phyloP scores from a whole-genome alignment of 306 rosid genomes.

The Echinosophora koreensis region DNA sequence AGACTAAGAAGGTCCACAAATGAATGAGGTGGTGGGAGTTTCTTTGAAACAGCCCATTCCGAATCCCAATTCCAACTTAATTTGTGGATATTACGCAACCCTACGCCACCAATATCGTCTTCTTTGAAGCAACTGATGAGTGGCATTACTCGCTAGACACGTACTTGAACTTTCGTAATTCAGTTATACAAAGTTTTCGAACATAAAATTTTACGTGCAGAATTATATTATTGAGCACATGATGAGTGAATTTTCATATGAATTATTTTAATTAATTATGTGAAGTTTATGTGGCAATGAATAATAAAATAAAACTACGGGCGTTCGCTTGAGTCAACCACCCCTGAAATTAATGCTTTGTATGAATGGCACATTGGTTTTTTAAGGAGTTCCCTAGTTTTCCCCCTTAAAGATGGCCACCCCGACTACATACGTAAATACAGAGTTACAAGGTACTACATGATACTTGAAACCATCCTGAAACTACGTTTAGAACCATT shows the following conservation, averaged over 20 bases:
- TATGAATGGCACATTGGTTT: no score
- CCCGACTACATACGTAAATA: no score
- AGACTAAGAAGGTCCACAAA: background rate
- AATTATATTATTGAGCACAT: background rate
- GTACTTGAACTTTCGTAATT: background rate
- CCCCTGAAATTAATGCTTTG: no score
- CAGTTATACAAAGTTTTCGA: background rate
- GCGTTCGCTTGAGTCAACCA: no score
- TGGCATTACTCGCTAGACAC: background rate
- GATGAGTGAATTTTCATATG: background rate
- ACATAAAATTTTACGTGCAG: background rate
- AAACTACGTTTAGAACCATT: no score
- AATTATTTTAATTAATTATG: no score
- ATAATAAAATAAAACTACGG: no score
- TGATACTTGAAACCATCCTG: no score
- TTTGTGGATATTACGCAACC: background rate
- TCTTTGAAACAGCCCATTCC: background rate
- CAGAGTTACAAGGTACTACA: no score
- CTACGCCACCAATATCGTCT: conserved; percentile 1
- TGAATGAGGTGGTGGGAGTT: conserved; percentile 1
- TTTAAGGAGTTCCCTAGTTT: no score
- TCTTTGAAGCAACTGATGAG: background rate
- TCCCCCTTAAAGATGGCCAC: no score
- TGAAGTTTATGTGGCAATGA: no score
- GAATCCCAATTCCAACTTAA: background rate